A percentile compares a stretch with the other conserved stretches of the same genome.
Evolutionary conservation across 1,284 basidiomycete genomes (phyloP).

Genomic region (Ceratobasidium sp.): DNA sequence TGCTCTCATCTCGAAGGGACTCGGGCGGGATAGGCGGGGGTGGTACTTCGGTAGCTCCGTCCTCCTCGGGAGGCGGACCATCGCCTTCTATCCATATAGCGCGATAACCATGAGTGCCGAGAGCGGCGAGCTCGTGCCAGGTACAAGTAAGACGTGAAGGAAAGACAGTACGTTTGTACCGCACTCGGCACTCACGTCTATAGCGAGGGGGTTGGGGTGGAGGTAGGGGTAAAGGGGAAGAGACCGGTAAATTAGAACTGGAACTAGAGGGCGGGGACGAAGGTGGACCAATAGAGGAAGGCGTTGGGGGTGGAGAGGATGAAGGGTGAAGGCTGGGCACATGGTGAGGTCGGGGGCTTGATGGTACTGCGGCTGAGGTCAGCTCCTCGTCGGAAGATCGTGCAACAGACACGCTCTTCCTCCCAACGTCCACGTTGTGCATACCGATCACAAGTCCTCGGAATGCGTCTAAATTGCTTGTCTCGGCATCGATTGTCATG

Average conservation of each 20-base stretch:
- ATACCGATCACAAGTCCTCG: slow-evolving; percentile 29
- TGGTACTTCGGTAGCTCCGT: slow-evolving; percentile 2
- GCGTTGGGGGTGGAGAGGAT: slow-evolving; percentile 20
- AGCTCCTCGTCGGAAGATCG: not conserved
- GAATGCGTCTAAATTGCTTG: slow-evolving; percentile 34
- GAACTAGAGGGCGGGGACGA: slow-evolving; percentile 4
- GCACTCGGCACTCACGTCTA: slow-evolving; percentile 32
- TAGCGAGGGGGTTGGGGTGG: slow-evolving; percentile 31
- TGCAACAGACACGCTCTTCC: slow-evolving; percentile 14
- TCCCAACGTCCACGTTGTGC: slow-evolving; percentile 21
- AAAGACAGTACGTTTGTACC: slow-evolving; percentile 37
- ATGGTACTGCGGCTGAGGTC: not conserved
- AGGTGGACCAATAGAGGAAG: not conserved
- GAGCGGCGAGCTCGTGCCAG: slow-evolving; percentile 36
- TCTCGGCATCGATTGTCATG: slow-evolving; percentile 37
- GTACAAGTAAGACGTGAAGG: slow-evolving; percentile 27
- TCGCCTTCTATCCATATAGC: slow-evolving; percentile 38
- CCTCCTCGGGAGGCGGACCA: slow-evolving; percentile 24
- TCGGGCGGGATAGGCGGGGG: slow-evolving; percentile 15
- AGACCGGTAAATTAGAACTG: not conserved
- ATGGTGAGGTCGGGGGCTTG: slow-evolving; percentile 25
- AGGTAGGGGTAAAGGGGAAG: not conserved
- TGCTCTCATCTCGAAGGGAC: slow-evolving; percentile 26
- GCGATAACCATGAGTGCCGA: slow-evolving; percentile 25
- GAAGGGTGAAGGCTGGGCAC: slow-evolving; percentile 12